Conservation (phyloP, 176 grass and related monocot genomes). For the Pontederia crassipes region DNA sequence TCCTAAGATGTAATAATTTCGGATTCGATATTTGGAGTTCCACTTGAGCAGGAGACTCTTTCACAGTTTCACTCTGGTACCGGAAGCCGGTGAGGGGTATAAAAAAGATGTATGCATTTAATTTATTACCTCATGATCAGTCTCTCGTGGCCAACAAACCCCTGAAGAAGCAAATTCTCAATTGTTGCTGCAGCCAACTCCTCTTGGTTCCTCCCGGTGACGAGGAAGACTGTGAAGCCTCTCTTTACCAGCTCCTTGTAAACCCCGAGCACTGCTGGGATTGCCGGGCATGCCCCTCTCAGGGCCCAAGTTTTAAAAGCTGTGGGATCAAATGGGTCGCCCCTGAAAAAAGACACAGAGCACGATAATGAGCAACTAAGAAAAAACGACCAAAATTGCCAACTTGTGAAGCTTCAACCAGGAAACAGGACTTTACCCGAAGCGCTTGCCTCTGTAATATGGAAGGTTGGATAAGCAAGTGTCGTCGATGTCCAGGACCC, state of each 20-base stretch:
- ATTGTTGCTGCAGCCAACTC: conserved; percentile 36
- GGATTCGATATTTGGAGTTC: no score
- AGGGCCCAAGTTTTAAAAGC: conserved; percentile 70
- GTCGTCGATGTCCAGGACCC: conserved; percentile 89
- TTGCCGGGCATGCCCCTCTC: conserved; percentile 37
- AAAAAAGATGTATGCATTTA: no score
- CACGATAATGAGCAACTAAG: not conserved
- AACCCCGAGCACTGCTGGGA: conserved; percentile 38
- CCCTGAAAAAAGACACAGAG: conserved; percentile 10
- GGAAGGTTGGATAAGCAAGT: conserved; percentile 83
- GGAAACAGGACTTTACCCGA: conserved; percentile 32
- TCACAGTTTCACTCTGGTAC: no score
- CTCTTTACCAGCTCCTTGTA: conserved; percentile 33
- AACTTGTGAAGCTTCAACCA: not conserved
- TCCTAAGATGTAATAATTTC: no score
- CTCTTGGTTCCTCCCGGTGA: conserved; percentile 66
- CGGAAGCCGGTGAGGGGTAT: no score
- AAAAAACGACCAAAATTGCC: not conserved
- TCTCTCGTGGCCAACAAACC: conserved; percentile 61
- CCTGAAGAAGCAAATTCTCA: conserved; percentile 41
- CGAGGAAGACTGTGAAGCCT: conserved; percentile 76
- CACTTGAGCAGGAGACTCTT: no score
- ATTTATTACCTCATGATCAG: conserved; percentile 64
- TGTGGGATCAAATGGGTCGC: conserved; percentile 51
- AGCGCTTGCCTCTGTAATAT: conserved; percentile 62